Percentiles rank a stretch among this genome's conserved stretches.
Conservation (phyloP, 805 yeast species). For the Barnettozyma sucrosica region DNA sequence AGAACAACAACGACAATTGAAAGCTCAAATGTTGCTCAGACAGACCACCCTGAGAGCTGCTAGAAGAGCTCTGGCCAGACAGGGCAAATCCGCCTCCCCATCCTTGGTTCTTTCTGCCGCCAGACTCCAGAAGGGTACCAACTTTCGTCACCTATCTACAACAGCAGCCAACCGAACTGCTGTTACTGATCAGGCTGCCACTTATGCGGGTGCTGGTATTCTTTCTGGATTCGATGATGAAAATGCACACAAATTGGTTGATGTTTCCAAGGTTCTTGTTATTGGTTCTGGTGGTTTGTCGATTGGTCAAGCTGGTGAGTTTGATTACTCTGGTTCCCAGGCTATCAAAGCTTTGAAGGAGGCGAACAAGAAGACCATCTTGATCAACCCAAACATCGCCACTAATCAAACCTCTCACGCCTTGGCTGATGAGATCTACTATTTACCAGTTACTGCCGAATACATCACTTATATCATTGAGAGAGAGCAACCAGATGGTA, state of each 20-base stretch:
- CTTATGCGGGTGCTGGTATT: conserved; percentile 60
- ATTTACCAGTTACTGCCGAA: conserved; percentile 94
- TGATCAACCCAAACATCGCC: conserved; percentile 94
- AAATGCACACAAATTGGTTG: conserved; percentile 63
- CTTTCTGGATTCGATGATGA: conserved; percentile 52
- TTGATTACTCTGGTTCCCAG: conserved; percentile 95
- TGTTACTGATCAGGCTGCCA: conserved; percentile 18
- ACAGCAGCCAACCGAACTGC: conserved; percentile 18
- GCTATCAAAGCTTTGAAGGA: conserved; percentile 94
- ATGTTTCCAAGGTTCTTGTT: conserved; percentile 80
- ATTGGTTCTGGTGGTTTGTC: conserved; percentile 97
- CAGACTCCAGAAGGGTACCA: conserved; percentile 4
- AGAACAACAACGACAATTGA: neutral
- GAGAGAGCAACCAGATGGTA: conserved; percentile 95
- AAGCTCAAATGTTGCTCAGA: conserved; percentile 22
- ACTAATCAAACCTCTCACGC: conserved; percentile 95
- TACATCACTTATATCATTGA: conserved; percentile 93
- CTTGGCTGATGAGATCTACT: conserved; percentile 91
- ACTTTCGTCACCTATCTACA: conserved; percentile 16
- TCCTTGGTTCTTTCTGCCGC: conserved; percentile 13
- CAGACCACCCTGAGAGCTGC: conserved; percentile 23
- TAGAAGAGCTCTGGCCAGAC: conserved; percentile 18
- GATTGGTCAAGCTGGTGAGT: conserved; percentile 98
- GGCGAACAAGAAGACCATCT: conserved; percentile 76
- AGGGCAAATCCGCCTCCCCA: conserved; percentile 4